A percentile compares a stretch with the other conserved stretches of the same genome.
These are phyloP conservation scores for Daldinia grandis DNA, from an alignment of 495 filamentous ascomycete genomes.

Conservation along the genomic window DNA sequence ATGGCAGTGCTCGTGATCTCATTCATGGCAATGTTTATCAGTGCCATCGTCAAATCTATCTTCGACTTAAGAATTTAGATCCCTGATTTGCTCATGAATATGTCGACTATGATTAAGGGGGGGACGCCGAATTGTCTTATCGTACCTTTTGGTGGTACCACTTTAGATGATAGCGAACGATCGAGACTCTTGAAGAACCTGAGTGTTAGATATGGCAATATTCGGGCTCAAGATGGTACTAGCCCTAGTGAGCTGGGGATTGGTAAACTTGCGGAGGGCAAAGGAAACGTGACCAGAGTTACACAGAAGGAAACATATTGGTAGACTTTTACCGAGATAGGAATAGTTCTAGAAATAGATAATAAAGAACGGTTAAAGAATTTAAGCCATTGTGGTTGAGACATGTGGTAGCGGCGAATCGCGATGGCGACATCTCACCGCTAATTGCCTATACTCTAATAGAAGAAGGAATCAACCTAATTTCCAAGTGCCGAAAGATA, in stretches of 20 bases:
- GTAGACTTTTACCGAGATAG: neutral
- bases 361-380: neutral
- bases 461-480: neutral
- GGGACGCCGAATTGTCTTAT: neutral
- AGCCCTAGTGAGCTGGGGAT: slow-evolving; percentile 6
- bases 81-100: slow-evolving; percentile 12
- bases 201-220: neutral
- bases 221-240: neutral
- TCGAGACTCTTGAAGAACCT: neutral
- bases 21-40: neutral
- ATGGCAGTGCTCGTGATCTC: slow-evolving; percentile 1
- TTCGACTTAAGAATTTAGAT: slow-evolving; percentile 3
- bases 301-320: neutral
- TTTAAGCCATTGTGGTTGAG: neutral
- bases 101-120: neutral
- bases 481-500: slow-evolving; percentile 21
- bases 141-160: neutral
- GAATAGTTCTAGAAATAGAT: neutral
- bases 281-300: neutral
- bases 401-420: neutral
- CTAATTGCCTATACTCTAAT: neutral
- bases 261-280: neutral
- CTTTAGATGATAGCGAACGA: slow-evolving; percentile 4
- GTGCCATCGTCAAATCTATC: neutral
- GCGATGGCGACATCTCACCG: neutral